Conservation (phyloP, 2,329 filamentous ascomycete species). For the Fusarium graminum region DNA sequence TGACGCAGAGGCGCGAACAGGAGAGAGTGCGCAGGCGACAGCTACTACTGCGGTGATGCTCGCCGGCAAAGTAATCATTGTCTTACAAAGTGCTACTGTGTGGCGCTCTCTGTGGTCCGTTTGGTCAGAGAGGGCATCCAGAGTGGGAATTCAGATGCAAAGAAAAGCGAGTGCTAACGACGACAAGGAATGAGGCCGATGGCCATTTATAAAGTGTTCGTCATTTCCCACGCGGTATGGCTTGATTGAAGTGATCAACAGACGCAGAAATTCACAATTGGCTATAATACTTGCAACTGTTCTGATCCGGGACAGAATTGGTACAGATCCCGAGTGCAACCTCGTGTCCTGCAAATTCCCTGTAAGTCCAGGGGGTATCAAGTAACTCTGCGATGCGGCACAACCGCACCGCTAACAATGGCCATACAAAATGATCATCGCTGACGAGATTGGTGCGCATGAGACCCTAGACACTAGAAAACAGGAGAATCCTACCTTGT, state of each 20-base stretch:
- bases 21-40: neutral
- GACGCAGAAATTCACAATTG: neutral
- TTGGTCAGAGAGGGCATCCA: too few relatives aligned
- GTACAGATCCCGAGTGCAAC: neutral
- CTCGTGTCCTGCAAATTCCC: neutral
- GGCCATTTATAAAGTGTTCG: neutral
- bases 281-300: neutral
- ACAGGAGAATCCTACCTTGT: neutral
- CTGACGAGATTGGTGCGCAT: slow-evolving; percentile 18
- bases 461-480: neutral
- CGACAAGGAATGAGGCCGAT: too few relatives aligned
- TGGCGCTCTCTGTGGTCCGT: neutral
- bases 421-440: neutral
- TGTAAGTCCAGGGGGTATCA: neutral
- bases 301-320: neutral
- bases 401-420: neutral
- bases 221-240: too few relatives aligned
- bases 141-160: too few relatives aligned
- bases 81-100: rapidly evolving
- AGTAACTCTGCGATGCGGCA: too few relatives aligned
- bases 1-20: neutral
- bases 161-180: too few relatives aligned
- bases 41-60: neutral
- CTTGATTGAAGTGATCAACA: neutral
- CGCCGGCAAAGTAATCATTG: neutral